Base-by-base conservation (phyloP, 2,329 filamentous ascomycete genomes). In the Sclerotinia sclerotiorum region DNA sequence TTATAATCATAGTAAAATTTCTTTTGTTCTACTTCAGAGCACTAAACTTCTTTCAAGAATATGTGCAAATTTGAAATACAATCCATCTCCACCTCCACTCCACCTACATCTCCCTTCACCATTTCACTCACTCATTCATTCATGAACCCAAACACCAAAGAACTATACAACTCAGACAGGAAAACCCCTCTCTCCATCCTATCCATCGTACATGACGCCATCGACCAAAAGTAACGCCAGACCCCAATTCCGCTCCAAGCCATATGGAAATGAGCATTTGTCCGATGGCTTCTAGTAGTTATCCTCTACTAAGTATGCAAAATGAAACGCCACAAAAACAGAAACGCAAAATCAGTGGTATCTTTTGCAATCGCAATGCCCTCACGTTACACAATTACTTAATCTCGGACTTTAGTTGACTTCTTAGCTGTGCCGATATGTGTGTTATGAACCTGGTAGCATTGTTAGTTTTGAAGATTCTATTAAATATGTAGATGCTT, bases 371-470 rank as follows among this genome's bases (percentile, higher is more conserved):
- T 67, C 46, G 24, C 46, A 42, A 48, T 52, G 39, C 15, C 48
- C 27, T 62, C 56, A 67, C 35, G 11, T 35, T 39, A 44, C 61
- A 62, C 35, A 29, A 62, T 62, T 46, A 46, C 56, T 42, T 51
- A 61, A 35, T 81, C 80, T 73, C 79, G 82, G 70, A 86, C 81
- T 79, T 88, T 90, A 73, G 87, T 88, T 65, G 88, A 88, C 70
- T 88, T 88, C 82, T 91, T 96, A 54, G 93, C 93, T 0, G 92
- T 94, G 69, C 93, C 93, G 74, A 97, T 96, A 74, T 97, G 93
- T 35, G 93, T 97, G 78, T 96, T 96, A 81, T 93, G 88, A 71
- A 94, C 89, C 86, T 90, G 68, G 8, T 52, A 64, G 68, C 2
- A 3, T 48, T 39, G 55, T 71, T 46, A 70, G 57, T 48, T 42